A percentile compares a stretch with the other conserved stretches of the same genome.
phyloP scores from a whole-genome alignment of 2,329 filamentous ascomycete genomes.

The Ascochyta viciae-villosae region DNA sequence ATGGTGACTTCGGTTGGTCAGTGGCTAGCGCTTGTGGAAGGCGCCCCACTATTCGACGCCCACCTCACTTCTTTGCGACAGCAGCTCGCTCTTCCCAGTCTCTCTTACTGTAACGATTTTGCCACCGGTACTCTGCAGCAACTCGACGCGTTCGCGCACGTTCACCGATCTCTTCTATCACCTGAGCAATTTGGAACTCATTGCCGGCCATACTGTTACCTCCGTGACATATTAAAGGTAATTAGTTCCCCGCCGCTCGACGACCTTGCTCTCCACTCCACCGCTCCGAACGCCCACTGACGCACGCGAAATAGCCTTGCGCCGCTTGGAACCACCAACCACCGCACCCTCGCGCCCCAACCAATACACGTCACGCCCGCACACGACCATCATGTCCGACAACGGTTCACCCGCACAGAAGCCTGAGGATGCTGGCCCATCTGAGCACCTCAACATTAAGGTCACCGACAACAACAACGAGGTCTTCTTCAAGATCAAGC shows the following conservation, averaged over 20 bases:
- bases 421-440: slow-evolving; percentile 56
- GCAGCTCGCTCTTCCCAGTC: slow-evolving; percentile 34
- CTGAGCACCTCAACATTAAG: slow-evolving; percentile 97
- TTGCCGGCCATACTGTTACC: slow-evolving; percentile 25
- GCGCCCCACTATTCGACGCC: slow-evolving; percentile 38
- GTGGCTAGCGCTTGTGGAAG: slow-evolving; percentile 28
- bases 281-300: slow-evolving; percentile 25
- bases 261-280: slow-evolving; percentile 32
- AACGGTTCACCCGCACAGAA: slow-evolving; percentile 53
- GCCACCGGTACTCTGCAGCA: slow-evolving; percentile 32
- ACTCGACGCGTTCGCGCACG: slow-evolving; percentile 25
- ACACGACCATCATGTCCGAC: slow-evolving; percentile 50
- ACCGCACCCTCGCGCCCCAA: slow-evolving; percentile 2
- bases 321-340: slow-evolving; percentile 9
- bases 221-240: slow-evolving; percentile 31
- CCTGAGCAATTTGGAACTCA: slow-evolving; percentile 18
- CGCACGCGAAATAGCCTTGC: slow-evolving; percentile 15
- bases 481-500: slow-evolving; percentile 99
- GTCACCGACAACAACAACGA: slow-evolving; percentile 99
- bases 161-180: slow-evolving; percentile 17
- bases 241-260: slow-evolving; percentile 27
- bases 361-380: slow-evolving; percentile 6
- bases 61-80: slow-evolving; percentile 25
- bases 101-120: slow-evolving; percentile 27
- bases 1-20: slow-evolving; percentile 18